Evolutionary conservation across 345 rosid genomes (phyloP), one percentile per base, ranked within the genome.

Genomic region (Reutealis trisperma): DNA sequence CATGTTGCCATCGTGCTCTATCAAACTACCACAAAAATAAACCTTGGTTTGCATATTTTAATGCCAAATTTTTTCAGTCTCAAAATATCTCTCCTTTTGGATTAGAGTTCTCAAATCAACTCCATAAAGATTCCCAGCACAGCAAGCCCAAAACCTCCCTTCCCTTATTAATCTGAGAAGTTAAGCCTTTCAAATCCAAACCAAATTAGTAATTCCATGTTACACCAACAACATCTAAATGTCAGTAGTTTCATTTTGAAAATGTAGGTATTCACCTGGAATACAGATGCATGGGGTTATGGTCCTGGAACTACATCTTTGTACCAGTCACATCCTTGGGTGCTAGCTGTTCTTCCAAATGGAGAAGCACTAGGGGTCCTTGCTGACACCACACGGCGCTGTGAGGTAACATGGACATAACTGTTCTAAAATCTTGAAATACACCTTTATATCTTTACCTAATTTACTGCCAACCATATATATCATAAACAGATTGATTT

Each of bases 301-400:
- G 98, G 97, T 71, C 78, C 95, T 32, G 87, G 86, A 82, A 91
- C 97, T 57, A 94, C 97, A 59, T 93, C 98, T 44, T 73, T 94
- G 85, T 94, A 94, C 82, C 98, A 94, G 85, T 93, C 98, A 34
- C 98, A 94, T 84, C 98, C 98, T 58, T 94, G 98, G 98, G 93
- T 94, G 47, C 82, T 94, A 45, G 94, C 85, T 75, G 85, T 94
- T 84, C 94, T 93, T 87, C 94, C 96, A 15, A 86, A 73, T 79
- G 98, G 97, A 78, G 97, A 93, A 80, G 87, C 97, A 37, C 51
- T 94, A 10, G 98, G 97, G 14, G 82, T 94, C 83, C 95, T 94
- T 85, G 98, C 97, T 75, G 98, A 93, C 85, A 93, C 98, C 54
- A 90, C 97, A 24, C 77, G 77, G 2, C 90, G 89, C 41, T 93